Evolutionary conservation across 2,329 filamentous ascomycete genomes (phyloP).

Genomic region (Mariannaea sp.): DNA sequence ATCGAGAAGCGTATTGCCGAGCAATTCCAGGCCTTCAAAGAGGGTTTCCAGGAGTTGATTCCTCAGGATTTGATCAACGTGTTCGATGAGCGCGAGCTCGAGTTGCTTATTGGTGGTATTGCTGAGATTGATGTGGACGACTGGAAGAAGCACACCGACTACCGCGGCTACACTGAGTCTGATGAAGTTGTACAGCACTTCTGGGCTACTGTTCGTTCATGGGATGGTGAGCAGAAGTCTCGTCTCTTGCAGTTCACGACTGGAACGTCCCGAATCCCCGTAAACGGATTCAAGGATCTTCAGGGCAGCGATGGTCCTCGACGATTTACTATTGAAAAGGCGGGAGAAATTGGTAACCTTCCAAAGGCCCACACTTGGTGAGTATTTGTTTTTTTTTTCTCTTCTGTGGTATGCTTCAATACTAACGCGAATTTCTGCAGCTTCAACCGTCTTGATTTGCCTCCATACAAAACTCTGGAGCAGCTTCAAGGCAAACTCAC

Average conservation of each 20-base stretch:
- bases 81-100: conserved; percentile 96
- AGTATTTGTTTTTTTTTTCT: conserved; percentile 43
- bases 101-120: conserved; percentile 96
- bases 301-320: conserved; percentile 95
- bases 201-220: conserved; percentile 95
- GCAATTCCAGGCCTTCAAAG: conserved; percentile 97
- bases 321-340: conserved; percentile 97
- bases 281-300: conserved; percentile 99
- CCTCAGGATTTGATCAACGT: conserved; percentile 96
- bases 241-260: conserved; percentile 95
- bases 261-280: conserved; percentile 94
- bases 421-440: conserved; percentile 54
- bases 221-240: conserved; percentile 98
- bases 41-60: conserved; percentile 96
- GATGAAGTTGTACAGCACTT: conserved; percentile 98
- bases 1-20: conserved; percentile 98
- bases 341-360: conserved; percentile 85
- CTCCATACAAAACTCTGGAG: conserved; percentile 89
- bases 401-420: neutral
- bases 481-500: conserved; percentile 87
- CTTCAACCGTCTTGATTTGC: conserved; percentile 96
- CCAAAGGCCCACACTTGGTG: conserved; percentile 99
- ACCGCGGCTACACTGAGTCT: conserved; percentile 95
- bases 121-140: conserved; percentile 99
- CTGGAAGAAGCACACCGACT: conserved; percentile 99